Base-by-base conservation (phyloP, 2,329 filamentous ascomycete species). In the Diaporthe sp. region DNA sequence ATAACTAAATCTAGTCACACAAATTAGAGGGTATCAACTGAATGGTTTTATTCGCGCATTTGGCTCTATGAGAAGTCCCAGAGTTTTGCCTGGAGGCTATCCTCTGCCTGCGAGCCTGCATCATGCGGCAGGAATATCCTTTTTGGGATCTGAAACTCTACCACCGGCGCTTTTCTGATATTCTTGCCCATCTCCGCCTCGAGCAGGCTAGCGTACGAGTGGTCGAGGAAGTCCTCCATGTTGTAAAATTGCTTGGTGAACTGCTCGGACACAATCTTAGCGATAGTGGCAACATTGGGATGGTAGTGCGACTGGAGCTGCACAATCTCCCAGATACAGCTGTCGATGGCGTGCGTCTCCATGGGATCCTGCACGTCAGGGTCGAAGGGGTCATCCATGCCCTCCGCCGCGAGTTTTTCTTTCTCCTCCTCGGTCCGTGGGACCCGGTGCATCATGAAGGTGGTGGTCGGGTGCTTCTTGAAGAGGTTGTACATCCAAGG, bases 401-500 rank as follows among this genome's bases (percentile, higher is more conserved):
- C 91, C 71, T 90, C 84, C 42, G 90, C 88, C 79, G 94, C 90
- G 31, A 96, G 85, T 70, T 88, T 81, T 72, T 89, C 88, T 79
- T 90, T 91, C 68, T 87, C 85, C 71, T 92, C 89, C 1, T 88
- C 82, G 57, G 92, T 91, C 65, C 88, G 89, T 51, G 90, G 87
- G 76, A 91, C 92, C 73, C 97, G 92, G 83, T 99, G 97, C 79
- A 99, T 91, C 95, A 99, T 98, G 81, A 98, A 98, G 0, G 96
- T 97, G 82, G 95, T 98, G 1, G 93, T 92, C 1, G 96, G 96
- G 82, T 99, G 97, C 78, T 90, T 91, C 84, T 95, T 97, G 83
- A 99, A 90, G 79, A 98, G 90, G 84, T 99, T 99, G 88, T 99
- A 99, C 71, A 96, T 92, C 92, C 95, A 98, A 0, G 97, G 97